A percentile compares a stretch with the other conserved stretches of the same genome.
phyloP scores from a whole-genome alignment of 352 stramenopile genomes.

The Plasmopara viticola region DNA sequence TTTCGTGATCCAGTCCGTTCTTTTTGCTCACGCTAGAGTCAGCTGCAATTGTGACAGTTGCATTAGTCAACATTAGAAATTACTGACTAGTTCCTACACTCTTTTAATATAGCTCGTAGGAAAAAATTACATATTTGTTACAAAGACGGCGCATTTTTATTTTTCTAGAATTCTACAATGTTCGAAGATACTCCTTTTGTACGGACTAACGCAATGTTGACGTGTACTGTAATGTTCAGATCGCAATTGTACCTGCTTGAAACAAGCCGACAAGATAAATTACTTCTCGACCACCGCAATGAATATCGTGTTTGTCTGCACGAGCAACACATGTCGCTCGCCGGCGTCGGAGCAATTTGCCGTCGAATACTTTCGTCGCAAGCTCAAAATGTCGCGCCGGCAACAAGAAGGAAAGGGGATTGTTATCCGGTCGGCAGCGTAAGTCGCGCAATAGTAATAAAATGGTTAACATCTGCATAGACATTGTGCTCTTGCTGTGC shows the following conservation, averaged over 20 bases:
- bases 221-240: constrained; percentile 6
- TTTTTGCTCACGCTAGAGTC: too few species aligned
- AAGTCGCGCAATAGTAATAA: constrained; percentile 15
- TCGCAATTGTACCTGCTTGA: constrained; percentile 6
- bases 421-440: constrained; percentile 65
- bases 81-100: too few species aligned
- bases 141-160: too few species aligned
- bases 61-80: too few species aligned
- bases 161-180: too few species aligned
- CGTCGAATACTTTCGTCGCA: constrained; percentile 70
- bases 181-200: too few species aligned
- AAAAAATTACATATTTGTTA: too few species aligned
- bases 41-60: too few species aligned
- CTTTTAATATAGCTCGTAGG: too few species aligned
- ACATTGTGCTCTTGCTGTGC: not conserved
- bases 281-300: too few species aligned
- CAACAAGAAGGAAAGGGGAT: constrained; percentile 66
- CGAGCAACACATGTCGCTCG: constrained; percentile 81
- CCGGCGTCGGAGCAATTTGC: constrained; percentile 70
- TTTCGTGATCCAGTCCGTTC: too few species aligned
- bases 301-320: constrained; percentile 83
- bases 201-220: too few species aligned
- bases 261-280: constrained; percentile 1
- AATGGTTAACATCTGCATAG: not conserved
- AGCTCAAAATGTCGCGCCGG: constrained; percentile 55